Conservation (phyloP, 2,329 filamentous ascomycete genomes). For the Ascochyta rabiei region DNA sequence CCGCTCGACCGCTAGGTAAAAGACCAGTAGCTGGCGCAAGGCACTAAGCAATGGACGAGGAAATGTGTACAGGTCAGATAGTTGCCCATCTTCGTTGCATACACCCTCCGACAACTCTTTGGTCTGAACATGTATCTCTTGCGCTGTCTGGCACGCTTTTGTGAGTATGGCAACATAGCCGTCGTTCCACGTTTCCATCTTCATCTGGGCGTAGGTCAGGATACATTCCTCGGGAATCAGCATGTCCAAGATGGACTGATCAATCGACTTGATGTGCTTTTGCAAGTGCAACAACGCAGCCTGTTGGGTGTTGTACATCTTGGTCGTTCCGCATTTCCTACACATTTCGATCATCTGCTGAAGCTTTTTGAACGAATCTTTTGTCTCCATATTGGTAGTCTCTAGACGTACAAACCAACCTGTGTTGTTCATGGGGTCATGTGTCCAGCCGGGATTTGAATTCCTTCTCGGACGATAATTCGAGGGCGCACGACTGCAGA, state of each 20-base stretch:
- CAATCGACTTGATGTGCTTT: slow-evolving; percentile 17
- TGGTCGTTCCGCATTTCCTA: slow-evolving; percentile 18
- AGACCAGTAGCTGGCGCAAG: slow-evolving; percentile 30
- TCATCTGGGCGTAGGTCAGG: slow-evolving; percentile 22
- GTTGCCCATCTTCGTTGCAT: slow-evolving; percentile 27
- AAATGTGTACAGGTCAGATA: slow-evolving; percentile 35
- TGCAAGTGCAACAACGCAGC: slow-evolving; percentile 32
- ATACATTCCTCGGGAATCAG: slow-evolving; percentile 29
- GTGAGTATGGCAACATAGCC: slow-evolving; percentile 23
- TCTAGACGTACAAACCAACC: slow-evolving; percentile 29
- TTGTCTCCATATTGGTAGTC: neutral
- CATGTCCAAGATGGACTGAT: neutral
- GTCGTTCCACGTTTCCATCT: slow-evolving; percentile 29
- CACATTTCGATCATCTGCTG: slow-evolving; percentile 25
- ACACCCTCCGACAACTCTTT: slow-evolving; percentile 37
- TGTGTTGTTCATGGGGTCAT: slow-evolving; percentile 5
- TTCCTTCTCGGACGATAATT: slow-evolving; percentile 13
- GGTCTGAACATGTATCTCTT: slow-evolving; percentile 18
- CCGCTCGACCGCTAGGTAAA: slow-evolving; percentile 37
- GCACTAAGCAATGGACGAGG: slow-evolving; percentile 30
- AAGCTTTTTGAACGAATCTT: slow-evolving; percentile 1
- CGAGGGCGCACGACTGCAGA: slow-evolving; percentile 9
- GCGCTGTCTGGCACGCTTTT: slow-evolving; percentile 17
- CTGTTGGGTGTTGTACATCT: slow-evolving; percentile 18
- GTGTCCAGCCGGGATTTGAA: slow-evolving; percentile 12